These are phyloP conservation scores for Fomitopsis serialis DNA, from an alignment of 768 basidiomycete species.

Conservation along the genomic window DNA sequence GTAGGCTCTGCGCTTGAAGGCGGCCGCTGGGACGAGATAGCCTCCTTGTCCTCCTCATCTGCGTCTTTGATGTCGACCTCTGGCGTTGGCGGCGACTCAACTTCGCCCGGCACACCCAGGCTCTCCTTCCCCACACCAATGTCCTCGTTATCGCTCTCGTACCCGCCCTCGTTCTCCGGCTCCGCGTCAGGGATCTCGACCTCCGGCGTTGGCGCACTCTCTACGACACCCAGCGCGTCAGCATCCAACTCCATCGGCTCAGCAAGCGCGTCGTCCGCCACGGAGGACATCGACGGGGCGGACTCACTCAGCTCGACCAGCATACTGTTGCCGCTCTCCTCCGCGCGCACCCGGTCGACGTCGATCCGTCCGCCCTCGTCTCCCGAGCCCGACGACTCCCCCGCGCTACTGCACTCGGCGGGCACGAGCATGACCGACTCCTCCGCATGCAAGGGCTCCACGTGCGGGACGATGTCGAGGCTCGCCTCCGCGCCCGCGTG, in stretches of 20 bases:
- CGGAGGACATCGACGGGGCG: not conserved
- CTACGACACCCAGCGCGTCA: not conserved
- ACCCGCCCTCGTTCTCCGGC: not conserved
- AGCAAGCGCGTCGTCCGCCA: not conserved
- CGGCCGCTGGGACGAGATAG: not conserved
- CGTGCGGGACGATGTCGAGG: too few species aligned
- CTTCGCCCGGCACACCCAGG: too few species aligned
- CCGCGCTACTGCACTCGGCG: too few species aligned
- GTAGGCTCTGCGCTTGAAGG: not conserved
- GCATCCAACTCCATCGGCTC: not conserved
- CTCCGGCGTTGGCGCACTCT: conserved; percentile 1
- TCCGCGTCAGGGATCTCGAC: not conserved
- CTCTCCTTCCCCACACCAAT: too few species aligned
- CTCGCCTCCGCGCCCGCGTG: too few species aligned
- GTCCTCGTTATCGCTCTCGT: not conserved
- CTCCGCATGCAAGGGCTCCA: too few species aligned
- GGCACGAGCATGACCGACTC: too few species aligned
- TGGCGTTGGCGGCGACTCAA: too few species aligned
- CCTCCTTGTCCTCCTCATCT: not conserved
- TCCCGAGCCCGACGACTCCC: too few species aligned
- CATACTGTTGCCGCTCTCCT: not conserved
- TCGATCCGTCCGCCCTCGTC: too few species aligned
- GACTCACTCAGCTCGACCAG: not conserved
- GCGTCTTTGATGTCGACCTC: not conserved
- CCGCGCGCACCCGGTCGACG: too few species aligned